Evolutionary conservation across 106 monocot species (phyloP).

Genomic region (Cymbidium sinense): DNA sequence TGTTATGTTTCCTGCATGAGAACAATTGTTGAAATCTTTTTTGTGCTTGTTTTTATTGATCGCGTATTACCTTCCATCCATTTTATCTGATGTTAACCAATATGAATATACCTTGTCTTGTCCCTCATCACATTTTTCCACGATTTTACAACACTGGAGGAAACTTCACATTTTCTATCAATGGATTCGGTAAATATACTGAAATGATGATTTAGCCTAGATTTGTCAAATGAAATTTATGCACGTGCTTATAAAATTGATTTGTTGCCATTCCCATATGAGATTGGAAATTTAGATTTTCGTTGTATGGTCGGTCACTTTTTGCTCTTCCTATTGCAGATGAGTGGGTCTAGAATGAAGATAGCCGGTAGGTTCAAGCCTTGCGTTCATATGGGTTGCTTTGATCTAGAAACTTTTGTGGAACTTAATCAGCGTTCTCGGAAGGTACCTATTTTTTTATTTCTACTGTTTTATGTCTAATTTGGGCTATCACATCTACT

Average conservation of each 20-base stretch:
- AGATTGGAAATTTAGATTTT: neutral
- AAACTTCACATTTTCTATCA: neutral
- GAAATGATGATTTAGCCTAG: neutral
- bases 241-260: neutral
- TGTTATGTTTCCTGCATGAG: neutral
- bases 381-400: slow-evolving; percentile 94
- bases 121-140: neutral
- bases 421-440: slow-evolving; percentile 85
- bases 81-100: neutral
- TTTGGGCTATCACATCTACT: neutral
- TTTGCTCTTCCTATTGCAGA: slow-evolving; percentile 40
- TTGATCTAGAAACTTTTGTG: slow-evolving; percentile 94
- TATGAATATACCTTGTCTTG: neutral
- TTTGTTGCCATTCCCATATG: neutral
- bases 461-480: neutral
- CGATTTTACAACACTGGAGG: neutral
- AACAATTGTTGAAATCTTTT: neutral
- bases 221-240: neutral
- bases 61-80: neutral
- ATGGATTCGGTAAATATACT: neutral
- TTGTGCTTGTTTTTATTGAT: neutral
- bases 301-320: neutral
- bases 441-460: slow-evolving; percentile 40
- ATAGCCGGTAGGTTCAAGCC: slow-evolving; percentile 89
- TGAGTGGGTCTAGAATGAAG: slow-evolving; percentile 90